Evolutionary conservation across 2,329 filamentous ascomycete species (phyloP), one percentile per base, ranked within the genome.

Genomic region (Arthrinium phaeospermum): DNA sequence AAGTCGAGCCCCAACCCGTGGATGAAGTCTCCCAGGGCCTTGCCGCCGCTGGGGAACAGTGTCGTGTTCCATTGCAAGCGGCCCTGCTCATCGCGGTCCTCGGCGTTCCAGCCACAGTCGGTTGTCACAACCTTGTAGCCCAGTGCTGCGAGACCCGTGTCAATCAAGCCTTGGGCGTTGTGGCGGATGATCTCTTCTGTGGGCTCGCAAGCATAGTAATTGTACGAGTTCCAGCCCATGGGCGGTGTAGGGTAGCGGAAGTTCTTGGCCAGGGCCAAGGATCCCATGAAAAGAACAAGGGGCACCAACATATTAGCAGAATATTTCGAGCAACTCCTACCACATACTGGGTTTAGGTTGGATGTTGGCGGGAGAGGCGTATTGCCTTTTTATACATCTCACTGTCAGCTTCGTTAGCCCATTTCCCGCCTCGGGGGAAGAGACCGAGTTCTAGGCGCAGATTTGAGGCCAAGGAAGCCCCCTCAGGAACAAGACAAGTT

Each of bases 181-280:
- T 82, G 79, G 57, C 85, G 83, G 34, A 89, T 85, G 49, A 86
- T 86, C 0, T 78, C 78, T 74, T 89, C 85, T 53, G 81, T 86
- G 0, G 86, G 86, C 1, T 79, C 79, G 76, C 88, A 90, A 69
- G 80, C 82, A 78, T 88, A 89, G 53, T 85, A 82, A 71, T 91
- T 91, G 75, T 91, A 91, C 2, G 85, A 87, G 73, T 91, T 91
- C 88, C 88, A 91, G 16, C 88, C 84, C 84, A 86, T 85, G 0
- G 83, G 82, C 2, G 85, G 85, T 0, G 83, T 82, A 6, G 78
- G 74, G 1, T 80, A 71, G 41, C 72, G 67, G 45, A 71, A 68
- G 49, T 70, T 73, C 49, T 79, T 37, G 73, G 78, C 49, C 71
- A 44, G 34, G 46, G 57, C 67, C 16, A 47, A 7, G 19, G 46